Conservation (phyloP, 495 filamentous ascomycete species). For the Talaromyces thailandensis region DNA sequence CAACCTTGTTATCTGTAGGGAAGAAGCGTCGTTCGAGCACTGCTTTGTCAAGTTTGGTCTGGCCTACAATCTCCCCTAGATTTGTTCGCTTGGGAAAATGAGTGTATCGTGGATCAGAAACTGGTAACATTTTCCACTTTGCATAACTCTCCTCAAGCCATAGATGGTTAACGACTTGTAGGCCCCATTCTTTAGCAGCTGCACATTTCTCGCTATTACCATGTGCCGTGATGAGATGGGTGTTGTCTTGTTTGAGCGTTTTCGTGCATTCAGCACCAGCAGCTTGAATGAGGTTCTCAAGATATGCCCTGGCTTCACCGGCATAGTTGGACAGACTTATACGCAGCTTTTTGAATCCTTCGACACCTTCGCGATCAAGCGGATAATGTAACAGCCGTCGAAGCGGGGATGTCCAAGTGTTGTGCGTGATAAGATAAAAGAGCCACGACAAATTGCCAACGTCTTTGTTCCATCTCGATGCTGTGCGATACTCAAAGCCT, state of each 20-base stretch:
- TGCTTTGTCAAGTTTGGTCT: conserved; percentile 58
- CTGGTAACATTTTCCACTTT: conserved; percentile 60
- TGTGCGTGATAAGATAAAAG: conserved; percentile 80
- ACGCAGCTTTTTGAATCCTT: conserved; percentile 63
- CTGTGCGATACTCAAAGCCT: conserved; percentile 65
- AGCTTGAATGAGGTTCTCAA: conserved; percentile 83
- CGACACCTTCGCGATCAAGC: conserved; percentile 60
- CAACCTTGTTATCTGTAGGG: conserved; percentile 18
- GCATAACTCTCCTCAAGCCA: conserved; percentile 98
- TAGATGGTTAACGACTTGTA: conserved; percentile 84
- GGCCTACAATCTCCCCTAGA: conserved; percentile 82
- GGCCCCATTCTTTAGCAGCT: conserved; percentile 85
- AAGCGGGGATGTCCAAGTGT: conserved; percentile 77
- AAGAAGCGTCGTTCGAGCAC: conserved; percentile 50
- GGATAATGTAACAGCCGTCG: conserved; percentile 84
- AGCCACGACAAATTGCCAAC: conserved; percentile 93
- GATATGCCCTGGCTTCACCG: conserved; percentile 84
- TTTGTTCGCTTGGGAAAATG: conserved; percentile 84
- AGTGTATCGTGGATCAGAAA: conserved; percentile 63
- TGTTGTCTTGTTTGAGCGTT: conserved; percentile 88
- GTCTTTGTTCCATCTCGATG: conserved; percentile 63
- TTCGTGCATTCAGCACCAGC: conserved; percentile 82
- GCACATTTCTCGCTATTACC: conserved; percentile 80
- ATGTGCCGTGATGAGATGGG: conserved; percentile 88
- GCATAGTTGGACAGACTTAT: conserved; percentile 95